phyloP scores from a whole-genome alignment of 768 basidiomycete species.

The Boletus barrowsii region DNA sequence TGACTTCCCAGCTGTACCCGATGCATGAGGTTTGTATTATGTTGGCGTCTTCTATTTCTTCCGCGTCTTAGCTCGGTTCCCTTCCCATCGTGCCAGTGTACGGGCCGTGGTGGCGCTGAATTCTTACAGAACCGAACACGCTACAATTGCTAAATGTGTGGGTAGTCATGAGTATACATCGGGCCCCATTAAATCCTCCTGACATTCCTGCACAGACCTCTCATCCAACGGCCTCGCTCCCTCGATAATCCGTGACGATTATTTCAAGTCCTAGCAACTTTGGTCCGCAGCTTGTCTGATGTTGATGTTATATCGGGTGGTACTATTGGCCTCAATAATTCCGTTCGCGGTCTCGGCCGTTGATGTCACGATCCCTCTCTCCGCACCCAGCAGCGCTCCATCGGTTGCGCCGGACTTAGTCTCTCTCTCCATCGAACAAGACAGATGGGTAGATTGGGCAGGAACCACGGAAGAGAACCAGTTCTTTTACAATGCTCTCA shows the following conservation, averaged over 20 bases:
- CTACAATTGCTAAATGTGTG: background rate
- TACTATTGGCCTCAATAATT: background rate
- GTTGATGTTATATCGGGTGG: background rate
- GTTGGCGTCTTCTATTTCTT: too few relatives aligned
- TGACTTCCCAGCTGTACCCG: too few relatives aligned
- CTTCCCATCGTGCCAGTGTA: too few relatives aligned
- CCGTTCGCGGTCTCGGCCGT: conserved; percentile 7
- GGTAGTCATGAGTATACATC: background rate
- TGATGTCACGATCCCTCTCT: conserved; percentile 40
- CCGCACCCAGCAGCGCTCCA: conserved; percentile 35
- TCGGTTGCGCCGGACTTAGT: conserved; percentile 46
- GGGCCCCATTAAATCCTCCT: background rate
- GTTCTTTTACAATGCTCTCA: conserved; percentile 59
- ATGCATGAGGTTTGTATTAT: too few relatives aligned
- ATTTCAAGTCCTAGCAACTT: background rate
- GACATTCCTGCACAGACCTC: background rate
- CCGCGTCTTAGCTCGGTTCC: too few relatives aligned
- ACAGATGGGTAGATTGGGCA: conserved; percentile 67
- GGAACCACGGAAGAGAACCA: conserved; percentile 49
- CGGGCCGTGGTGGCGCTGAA: background rate
- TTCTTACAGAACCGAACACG: background rate
- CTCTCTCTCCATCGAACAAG: conserved; percentile 69
- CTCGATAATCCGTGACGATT: background rate
- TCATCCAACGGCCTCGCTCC: background rate
- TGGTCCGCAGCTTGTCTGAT: background rate